A percentile compares a stretch with the other conserved stretches of the same genome.
These are phyloP conservation scores for Candida odintsovae DNA, from an alignment of 805 yeast species.

Conservation along the genomic window DNA sequence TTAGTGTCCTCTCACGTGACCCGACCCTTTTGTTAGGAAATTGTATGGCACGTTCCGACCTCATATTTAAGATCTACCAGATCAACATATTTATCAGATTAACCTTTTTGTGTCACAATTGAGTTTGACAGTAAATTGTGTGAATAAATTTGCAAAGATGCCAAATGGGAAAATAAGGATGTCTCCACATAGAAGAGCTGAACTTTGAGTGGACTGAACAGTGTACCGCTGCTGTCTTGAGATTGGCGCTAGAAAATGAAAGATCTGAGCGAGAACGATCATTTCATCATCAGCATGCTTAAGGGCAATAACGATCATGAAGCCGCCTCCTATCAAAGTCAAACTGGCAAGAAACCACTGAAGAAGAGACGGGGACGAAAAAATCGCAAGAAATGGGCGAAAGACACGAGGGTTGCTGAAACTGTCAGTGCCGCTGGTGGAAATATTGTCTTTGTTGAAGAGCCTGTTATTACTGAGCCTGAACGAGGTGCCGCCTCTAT, in stretches of 20 bases:
- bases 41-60: background rate
- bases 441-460: background rate
- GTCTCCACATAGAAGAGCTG: no score
- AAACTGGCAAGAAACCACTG: background rate
- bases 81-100: no score
- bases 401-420: background rate
- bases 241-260: background rate
- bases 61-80: background rate
- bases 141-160: background rate
- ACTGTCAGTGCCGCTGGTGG: background rate
- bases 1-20: background rate
- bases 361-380: background rate
- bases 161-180: background rate
- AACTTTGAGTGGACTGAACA: no score
- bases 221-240: background rate
- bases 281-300: constrained; percentile 3
- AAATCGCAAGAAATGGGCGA: background rate
- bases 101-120: background rate
- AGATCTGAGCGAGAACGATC: constrained; percentile 2
- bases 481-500: background rate
- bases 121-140: background rate
- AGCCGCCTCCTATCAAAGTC: background rate
- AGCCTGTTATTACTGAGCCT: background rate
- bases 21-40: background rate
- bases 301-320: constrained; percentile 2